These are phyloP conservation scores for Albugo candida DNA, from an alignment of 352 stramenopile genomes.

Conservation along the genomic window DNA sequence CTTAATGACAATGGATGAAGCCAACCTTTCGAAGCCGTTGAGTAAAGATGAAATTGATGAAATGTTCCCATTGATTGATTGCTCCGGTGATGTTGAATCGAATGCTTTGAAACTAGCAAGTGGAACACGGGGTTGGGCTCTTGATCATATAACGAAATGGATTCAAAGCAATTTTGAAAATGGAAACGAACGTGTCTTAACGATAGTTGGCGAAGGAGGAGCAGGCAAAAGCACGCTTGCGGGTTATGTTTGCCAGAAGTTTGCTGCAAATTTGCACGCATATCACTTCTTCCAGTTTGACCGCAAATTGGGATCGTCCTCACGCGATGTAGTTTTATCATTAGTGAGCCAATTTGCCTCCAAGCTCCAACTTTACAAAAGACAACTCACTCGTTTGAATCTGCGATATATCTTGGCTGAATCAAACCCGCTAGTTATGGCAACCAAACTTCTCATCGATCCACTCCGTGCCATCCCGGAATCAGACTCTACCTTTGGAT, in stretches of 20 bases:
- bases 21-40: constrained; percentile 40
- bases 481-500: constrained; percentile 22
- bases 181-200: constrained; percentile 30
- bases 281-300: constrained; percentile 65
- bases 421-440: constrained; percentile 37
- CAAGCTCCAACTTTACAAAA: constrained; percentile 51
- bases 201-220: constrained; percentile 45
- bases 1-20: constrained; percentile 41
- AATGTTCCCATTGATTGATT: constrained; percentile 68
- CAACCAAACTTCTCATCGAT: constrained; percentile 54
- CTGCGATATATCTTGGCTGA: constrained; percentile 68
- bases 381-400: constrained; percentile 62
- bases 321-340: constrained; percentile 54
- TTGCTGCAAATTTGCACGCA: constrained; percentile 31
- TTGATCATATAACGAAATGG: constrained; percentile 57
- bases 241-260: constrained; percentile 28
- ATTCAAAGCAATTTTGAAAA: constrained; percentile 47
- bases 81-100: constrained; percentile 20
- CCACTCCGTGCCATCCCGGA: constrained; percentile 47
- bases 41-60: constrained; percentile 53
- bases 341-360: constrained; percentile 62
- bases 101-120: constrained; percentile 21
- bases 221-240: constrained; percentile 49
- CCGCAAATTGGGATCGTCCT: constrained; percentile 41
- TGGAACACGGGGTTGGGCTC: constrained; percentile 35